Conservation (phyloP, 768 basidiomycete genomes). For the Exidia glandulosa region DNA sequence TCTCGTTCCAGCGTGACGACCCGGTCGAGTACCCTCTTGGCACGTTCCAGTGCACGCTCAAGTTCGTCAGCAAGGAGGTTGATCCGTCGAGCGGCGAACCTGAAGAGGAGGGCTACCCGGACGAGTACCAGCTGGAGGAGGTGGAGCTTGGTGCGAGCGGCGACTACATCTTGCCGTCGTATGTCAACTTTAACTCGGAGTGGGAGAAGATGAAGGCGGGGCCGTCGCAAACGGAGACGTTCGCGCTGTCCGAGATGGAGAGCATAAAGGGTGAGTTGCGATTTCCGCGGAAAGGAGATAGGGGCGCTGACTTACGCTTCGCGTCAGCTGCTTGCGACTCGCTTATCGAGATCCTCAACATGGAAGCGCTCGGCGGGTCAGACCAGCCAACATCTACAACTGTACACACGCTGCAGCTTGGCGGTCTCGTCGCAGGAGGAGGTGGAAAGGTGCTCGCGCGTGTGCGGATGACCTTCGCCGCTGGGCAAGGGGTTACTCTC, state of each 20-base stretch:
- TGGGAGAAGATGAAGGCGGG: constrained; percentile 86
- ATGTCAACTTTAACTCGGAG: constrained; percentile 82
- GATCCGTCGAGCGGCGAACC: constrained; percentile 93
- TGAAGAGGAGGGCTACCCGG: constrained; percentile 97
- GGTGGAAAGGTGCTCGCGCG: constrained; percentile 93
- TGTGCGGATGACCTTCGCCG: constrained; percentile 89
- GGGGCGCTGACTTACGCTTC: constrained; percentile 6
- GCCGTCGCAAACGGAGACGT: constrained; percentile 81
- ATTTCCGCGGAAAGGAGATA: constrained; percentile 3
- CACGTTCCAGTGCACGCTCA: constrained; percentile 84
- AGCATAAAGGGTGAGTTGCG: constrained; percentile 73
- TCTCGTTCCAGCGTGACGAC: constrained; percentile 78
- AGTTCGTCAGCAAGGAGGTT: constrained; percentile 94
- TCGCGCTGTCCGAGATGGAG: constrained; percentile 84
- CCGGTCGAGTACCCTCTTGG: constrained; percentile 70
- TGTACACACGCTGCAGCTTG: constrained; percentile 89
- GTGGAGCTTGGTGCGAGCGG: constrained; percentile 85
- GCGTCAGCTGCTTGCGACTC: constrained; percentile 84
- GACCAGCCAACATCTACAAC: constrained; percentile 71
- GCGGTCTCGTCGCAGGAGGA: constrained; percentile 82
- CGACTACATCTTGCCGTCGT: constrained; percentile 94
- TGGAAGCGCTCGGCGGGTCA: constrained; percentile 92
- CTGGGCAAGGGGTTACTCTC: constrained; percentile 84
- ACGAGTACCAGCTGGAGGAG: constrained; percentile 96
- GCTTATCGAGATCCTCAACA: constrained; percentile 89